These are phyloP conservation scores for Penicillium antarcticum DNA, from an alignment of 495 filamentous ascomycete species.

Conservation along the genomic window DNA sequence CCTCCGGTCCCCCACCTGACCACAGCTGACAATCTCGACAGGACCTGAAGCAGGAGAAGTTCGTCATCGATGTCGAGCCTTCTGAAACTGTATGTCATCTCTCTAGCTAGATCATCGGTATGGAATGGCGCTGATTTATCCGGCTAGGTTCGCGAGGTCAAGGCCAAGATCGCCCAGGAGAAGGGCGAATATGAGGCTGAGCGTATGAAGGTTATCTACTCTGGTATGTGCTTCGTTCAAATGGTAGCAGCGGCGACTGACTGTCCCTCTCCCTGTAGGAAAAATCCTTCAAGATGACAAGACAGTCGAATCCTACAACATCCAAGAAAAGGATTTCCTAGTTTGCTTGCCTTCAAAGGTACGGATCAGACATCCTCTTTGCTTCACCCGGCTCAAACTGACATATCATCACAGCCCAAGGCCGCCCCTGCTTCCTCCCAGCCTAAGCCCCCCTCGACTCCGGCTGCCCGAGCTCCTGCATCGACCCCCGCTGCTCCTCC, in stretches of 20 bases:
- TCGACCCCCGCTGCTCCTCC: conserved; percentile 57
- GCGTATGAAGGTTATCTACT: conserved; percentile 93
- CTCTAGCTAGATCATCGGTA: conserved; percentile 10
- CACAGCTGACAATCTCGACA: conserved; percentile 27
- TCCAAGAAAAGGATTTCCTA: conserved; percentile 98
- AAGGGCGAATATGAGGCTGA: conserved; percentile 83
- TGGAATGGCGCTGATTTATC: conserved; percentile 32
- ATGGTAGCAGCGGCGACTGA: background rate
- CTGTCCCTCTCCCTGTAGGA: conserved; percentile 48
- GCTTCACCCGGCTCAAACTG: background rate
- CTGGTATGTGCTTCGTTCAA: conserved; percentile 52
- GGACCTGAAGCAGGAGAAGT: conserved; percentile 99
- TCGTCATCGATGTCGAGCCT: conserved; percentile 88
- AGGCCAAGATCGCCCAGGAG: conserved; percentile 82
- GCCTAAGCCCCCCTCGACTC: conserved; percentile 57
- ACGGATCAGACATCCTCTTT: conserved; percentile 9
- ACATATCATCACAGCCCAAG: conserved; percentile 57
- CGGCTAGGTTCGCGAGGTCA: conserved; percentile 76
- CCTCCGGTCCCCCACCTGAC: conserved; percentile 16
- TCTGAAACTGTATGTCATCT: conserved; percentile 70
- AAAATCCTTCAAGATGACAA: conserved; percentile 98
- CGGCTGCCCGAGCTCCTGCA: conserved; percentile 38
- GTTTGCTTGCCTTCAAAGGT: conserved; percentile 98
- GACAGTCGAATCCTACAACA: conserved; percentile 91
- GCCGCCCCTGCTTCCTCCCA: conserved; percentile 55